phyloP scores from a whole-genome alignment of 495 filamentous ascomycete genomes.

The Daldinia grandis region DNA sequence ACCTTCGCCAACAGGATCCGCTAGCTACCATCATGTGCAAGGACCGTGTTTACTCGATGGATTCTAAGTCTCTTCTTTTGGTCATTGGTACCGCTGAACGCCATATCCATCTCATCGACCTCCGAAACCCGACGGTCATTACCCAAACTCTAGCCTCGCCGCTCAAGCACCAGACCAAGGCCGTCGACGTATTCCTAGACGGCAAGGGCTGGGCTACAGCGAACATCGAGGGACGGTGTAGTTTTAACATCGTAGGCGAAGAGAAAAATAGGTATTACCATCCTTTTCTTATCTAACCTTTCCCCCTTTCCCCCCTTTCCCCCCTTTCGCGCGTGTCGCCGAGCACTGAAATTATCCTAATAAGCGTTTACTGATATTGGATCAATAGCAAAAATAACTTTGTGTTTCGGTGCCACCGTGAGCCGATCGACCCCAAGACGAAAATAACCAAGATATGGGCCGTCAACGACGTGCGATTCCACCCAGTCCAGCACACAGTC shows the following conservation, averaged over 20 bases:
- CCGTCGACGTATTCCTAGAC: slow-evolving; percentile 90
- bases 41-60: slow-evolving; percentile 90
- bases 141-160: slow-evolving; percentile 90
- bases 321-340: not conserved
- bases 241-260: slow-evolving; percentile 91
- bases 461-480: slow-evolving; percentile 94
- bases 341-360: not conserved
- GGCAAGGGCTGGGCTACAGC: slow-evolving; percentile 87
- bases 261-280: slow-evolving; percentile 71
- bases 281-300: slow-evolving; percentile 16
- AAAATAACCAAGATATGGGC: slow-evolving; percentile 82
- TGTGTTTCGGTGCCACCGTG: slow-evolving; percentile 95
- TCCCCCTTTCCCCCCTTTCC: too few species aligned
- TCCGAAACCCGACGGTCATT: slow-evolving; percentile 80
- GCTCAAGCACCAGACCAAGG: slow-evolving; percentile 93
- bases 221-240: slow-evolving; percentile 89
- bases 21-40: slow-evolving; percentile 71
- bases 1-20: slow-evolving; percentile 70
- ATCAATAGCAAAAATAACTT: slow-evolving; percentile 70
- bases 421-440: slow-evolving; percentile 62
- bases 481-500: slow-evolving; percentile 79
- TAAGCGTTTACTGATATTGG: not conserved
- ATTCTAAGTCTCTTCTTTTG: slow-evolving; percentile 80
- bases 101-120: slow-evolving; percentile 89
- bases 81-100: slow-evolving; percentile 92